These are phyloP conservation scores for Fusarium humuli DNA, from an alignment of 2,329 filamentous ascomycete species.

Conservation along the genomic window DNA sequence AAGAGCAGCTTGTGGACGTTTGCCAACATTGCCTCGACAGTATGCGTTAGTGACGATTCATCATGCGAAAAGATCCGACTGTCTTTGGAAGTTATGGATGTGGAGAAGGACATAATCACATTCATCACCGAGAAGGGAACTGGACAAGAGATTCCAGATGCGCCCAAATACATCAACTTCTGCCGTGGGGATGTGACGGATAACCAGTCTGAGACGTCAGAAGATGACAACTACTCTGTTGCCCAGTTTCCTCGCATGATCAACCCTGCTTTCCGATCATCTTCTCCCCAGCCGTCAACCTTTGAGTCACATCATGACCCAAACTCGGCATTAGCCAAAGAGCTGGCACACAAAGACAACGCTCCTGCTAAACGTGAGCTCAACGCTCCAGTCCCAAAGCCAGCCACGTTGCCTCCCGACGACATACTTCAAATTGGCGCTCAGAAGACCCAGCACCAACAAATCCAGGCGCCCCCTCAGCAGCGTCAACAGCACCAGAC, in stretches of 20 bases:
- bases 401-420: conserved; percentile 33
- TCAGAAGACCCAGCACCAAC: conserved; percentile 27
- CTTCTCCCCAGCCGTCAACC: conserved; percentile 92
- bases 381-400: conserved; percentile 64
- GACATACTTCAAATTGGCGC: conserved; percentile 36
- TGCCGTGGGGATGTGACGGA: conserved; percentile 89
- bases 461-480: conserved; percentile 27
- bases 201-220: conserved; percentile 82
- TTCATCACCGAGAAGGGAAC: conserved; percentile 94
- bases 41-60: conserved; percentile 96
- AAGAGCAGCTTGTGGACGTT: conserved; percentile 99
- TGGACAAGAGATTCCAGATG: conserved; percentile 95
- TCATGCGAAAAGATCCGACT: conserved; percentile 97
- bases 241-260: conserved; percentile 96
- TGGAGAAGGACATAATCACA: conserved; percentile 89
- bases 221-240: conserved; percentile 91
- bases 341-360: conserved; percentile 71
- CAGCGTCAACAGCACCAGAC: conserved; percentile 16
- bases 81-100: conserved; percentile 93
- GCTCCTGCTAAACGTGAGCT: conserved; percentile 61
- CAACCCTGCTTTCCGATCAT: conserved; percentile 95
- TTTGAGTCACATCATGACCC: conserved; percentile 94
- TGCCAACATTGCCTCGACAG: conserved; percentile 95
- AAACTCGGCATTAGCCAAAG: conserved; percentile 76
- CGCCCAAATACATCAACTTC: conserved; percentile 99